These are phyloP conservation scores for Beta corolliflora DNA, from an alignment of 179 eudicot species.

Conservation along the genomic window DNA sequence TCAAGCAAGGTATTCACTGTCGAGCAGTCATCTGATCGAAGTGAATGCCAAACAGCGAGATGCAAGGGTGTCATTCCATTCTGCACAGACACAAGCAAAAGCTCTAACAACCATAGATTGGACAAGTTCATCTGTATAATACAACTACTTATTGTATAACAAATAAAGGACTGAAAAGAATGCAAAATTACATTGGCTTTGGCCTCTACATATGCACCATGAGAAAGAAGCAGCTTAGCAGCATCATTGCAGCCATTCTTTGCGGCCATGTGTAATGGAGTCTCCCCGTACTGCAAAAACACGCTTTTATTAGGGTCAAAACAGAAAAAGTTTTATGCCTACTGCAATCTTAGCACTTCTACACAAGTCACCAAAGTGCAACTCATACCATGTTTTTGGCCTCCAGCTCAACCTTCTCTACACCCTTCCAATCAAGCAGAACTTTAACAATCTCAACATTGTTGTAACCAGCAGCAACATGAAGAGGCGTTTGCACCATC, in stretches of 20 bases:
- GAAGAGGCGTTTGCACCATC: constrained; percentile 96
- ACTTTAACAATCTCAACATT: constrained; percentile 67
- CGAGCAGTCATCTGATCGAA: constrained; percentile 63
- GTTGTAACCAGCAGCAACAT: constrained; percentile 90
- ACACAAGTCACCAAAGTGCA: neutral
- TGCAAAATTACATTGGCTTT: constrained; percentile 77
- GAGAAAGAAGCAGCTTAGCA: constrained; percentile 82
- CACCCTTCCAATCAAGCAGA: constrained; percentile 63
- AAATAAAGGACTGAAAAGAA: neutral
- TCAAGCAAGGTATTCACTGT: constrained; percentile 85
- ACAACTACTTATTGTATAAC: neutral
- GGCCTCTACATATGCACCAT: constrained; percentile 86
- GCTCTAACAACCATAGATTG: neutral
- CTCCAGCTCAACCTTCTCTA: constrained; percentile 76
- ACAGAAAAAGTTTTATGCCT: neutral
- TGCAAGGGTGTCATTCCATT: constrained; percentile 99
- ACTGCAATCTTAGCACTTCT: neutral
- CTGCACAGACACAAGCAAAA: constrained; percentile 42
- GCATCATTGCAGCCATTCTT: constrained; percentile 94
- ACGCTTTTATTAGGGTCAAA: neutral
- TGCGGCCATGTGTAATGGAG: constrained; percentile 99
- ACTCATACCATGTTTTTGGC: constrained; percentile 88
- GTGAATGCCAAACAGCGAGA: constrained; percentile 96
- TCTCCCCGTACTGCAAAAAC: constrained; percentile 88
- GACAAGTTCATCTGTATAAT: neutral